Percentiles rank a stretch among this genome's conserved stretches.
Evolutionary conservation across 805 yeast species (phyloP).

Genomic region (Yarrowia sp.): DNA sequence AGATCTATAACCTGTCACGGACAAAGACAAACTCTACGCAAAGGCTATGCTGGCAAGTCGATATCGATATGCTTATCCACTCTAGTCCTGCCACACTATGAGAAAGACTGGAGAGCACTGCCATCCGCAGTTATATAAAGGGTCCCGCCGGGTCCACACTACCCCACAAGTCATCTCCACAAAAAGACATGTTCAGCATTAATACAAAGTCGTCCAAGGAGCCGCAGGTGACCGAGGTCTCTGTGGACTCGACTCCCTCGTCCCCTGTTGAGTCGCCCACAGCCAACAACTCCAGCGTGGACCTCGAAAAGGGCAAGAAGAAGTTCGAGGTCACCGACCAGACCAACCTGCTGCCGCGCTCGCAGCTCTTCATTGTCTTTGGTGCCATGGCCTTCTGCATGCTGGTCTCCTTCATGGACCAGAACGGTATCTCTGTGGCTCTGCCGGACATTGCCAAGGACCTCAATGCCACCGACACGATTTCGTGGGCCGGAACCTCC

Average conservation of each 20-base stretch:
- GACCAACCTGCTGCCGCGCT: constrained; percentile 23
- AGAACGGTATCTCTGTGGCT: constrained; percentile 50
- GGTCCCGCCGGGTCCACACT: not conserved
- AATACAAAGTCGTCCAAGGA: not conserved
- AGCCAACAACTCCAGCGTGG: not conserved
- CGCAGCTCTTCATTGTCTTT: constrained; percentile 28
- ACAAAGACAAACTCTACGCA: not conserved
- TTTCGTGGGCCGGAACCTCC: constrained; percentile 61
- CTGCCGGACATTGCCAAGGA: constrained; percentile 50
- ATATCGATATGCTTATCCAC: constrained; percentile 22
- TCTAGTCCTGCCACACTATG: not conserved
- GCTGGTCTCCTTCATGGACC: constrained; percentile 48
- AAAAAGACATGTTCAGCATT: not conserved
- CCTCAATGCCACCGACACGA: constrained; percentile 47
- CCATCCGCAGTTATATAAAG: not conserved
- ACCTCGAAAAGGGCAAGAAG: constrained; percentile 14
- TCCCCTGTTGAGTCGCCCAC: not conserved
- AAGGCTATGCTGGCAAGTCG: not conserved
- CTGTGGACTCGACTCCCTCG: not conserved
- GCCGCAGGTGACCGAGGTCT: not conserved
- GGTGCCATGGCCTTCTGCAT: constrained; percentile 29
- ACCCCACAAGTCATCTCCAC: not conserved
- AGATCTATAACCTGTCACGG: not conserved
- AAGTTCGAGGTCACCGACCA: constrained; percentile 27
- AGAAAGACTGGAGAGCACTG: not conserved